Evolutionary conservation across 495 filamentous ascomycete genomes (phyloP).

Genomic region (Cercophora newfieldiana): DNA sequence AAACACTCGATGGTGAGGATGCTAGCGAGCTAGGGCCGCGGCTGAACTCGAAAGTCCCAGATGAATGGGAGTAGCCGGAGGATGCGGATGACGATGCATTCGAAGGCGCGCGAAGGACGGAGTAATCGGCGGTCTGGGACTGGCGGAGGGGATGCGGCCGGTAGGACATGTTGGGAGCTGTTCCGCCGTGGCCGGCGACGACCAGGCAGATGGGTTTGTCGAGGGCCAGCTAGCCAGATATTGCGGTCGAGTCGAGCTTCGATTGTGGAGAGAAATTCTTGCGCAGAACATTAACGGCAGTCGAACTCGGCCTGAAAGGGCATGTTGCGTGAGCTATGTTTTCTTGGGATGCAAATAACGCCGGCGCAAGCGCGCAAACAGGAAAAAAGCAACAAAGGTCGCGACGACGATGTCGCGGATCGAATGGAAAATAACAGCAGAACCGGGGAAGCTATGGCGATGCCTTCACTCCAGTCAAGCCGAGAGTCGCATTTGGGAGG

Average conservation of each 20-base stretch:
- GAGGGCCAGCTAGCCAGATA: background rate
- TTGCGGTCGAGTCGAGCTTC: background rate
- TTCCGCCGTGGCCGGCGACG: background rate
- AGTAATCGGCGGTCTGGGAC: conserved; percentile 63
- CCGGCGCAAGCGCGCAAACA: conserved; percentile 17
- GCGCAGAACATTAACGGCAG: background rate
- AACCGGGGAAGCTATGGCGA: conserved; percentile 11
- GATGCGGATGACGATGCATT: conserved; percentile 74
- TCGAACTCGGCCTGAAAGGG: background rate
- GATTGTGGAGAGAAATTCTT: background rate
- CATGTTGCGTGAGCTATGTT: conserved; percentile 15
- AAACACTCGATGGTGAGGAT: conserved; percentile 70
- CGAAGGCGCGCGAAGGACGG: conserved; percentile 69
- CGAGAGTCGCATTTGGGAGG: conserved; percentile 3
- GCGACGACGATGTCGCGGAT: background rate
- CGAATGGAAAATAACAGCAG: conserved; percentile 3
- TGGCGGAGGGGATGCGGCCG: conserved; percentile 59
- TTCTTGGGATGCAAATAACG: conserved; percentile 14
- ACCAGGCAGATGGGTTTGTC: background rate
- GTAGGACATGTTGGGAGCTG: conserved; percentile 49
- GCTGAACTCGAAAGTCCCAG: conserved; percentile 62
- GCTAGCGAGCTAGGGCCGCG: conserved; percentile 71
- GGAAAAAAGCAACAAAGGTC: conserved; percentile 7
- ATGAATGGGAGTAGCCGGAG: conserved; percentile 72
- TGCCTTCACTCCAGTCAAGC: conserved; percentile 10